Base-by-base conservation (phyloP, 2,329 filamentous ascomycete genomes). In the Lachnellula hyalina region DNA sequence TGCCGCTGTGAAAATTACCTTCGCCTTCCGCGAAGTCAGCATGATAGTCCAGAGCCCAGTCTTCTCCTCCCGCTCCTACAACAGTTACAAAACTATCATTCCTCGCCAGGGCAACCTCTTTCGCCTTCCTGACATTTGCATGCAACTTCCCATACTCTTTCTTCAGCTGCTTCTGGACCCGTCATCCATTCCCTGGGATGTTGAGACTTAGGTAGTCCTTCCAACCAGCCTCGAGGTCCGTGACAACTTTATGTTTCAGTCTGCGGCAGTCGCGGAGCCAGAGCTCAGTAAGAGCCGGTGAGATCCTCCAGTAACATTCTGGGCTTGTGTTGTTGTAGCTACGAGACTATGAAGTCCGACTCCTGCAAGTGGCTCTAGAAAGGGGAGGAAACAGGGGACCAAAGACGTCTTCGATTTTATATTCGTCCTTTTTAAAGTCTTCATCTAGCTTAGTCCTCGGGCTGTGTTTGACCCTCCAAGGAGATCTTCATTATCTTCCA, bases 21-120 rank as follows among this genome's bases (percentile, higher is more conserved):
- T 15, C 36, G 36, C 36, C 36, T 17, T 40, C 36, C 17, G 14
- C 17, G 9, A 40, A 40, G 17, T 55, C 54, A 9, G 47, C 54
- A 49, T 59, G 49, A 42, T 59, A 53, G 35, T 59, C 52, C 35
- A 57, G 42, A 44, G 34, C 50, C 15, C 54, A 49, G 54, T 56
- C 54, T 23, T 40, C 21, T n/a, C 50, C 25, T 17, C 49, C 40
- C 1, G 36, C 15, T 15, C 15, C 36, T 9, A 15, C 36, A n/a
- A 17, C 36, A 32, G 55, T 52, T 36, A 36, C 46, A 38, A 59
- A 59, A 7, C 40, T 32, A 14, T 38, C 48, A 48, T 51, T 48
- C 28, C 53, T 54, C 28, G 51, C 57, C 32, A 59, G 42, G 8
- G 44, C 48, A 23, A 57, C 52, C 38, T 57, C 49, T n/a, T 54